phyloP scores from a whole-genome alignment of 306 rosid genomes.

The Ochetophila trinervis region DNA sequence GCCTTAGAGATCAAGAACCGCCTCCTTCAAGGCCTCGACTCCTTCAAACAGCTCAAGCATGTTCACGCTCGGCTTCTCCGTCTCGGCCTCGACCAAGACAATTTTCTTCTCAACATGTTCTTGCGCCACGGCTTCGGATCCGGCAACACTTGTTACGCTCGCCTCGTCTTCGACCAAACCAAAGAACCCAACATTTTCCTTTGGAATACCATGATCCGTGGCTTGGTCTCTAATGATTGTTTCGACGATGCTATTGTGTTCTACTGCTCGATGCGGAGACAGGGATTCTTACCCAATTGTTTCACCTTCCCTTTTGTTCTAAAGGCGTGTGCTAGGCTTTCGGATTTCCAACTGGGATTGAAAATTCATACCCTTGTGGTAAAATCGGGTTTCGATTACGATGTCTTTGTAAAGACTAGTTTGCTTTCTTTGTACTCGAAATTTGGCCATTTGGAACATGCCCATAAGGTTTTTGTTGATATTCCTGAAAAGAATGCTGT shows the following conservation, averaged over 20 bases:
- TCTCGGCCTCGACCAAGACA: conserved; percentile 47
- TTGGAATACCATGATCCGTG: conserved; percentile 65
- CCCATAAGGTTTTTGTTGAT: conserved; percentile 55
- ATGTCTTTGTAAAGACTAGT: conserved; percentile 59
- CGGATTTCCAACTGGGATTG: conserved; percentile 36
- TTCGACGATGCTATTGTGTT: conserved; percentile 38
- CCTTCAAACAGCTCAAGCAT: conserved; percentile 48
- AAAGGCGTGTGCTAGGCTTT: conserved; percentile 57
- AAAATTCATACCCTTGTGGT: conserved; percentile 48
- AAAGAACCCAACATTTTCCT: conserved; percentile 40
- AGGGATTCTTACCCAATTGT: conserved; percentile 34
- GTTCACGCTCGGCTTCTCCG: conserved; percentile 57
- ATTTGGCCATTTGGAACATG: conserved; percentile 37
- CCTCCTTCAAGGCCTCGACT: conserved; percentile 39
- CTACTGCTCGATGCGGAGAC: conserved; percentile 41
- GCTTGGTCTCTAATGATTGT: conserved; percentile 47
- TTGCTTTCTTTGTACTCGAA: conserved; percentile 46
- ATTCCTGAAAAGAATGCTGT: conserved; percentile 55
- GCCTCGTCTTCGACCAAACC: conserved; percentile 37
- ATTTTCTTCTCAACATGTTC: conserved; percentile 45
- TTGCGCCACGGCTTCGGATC: conserved; percentile 38
- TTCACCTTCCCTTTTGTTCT: conserved; percentile 62
- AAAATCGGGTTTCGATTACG: conserved; percentile 51
- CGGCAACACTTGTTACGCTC: conserved; percentile 31
- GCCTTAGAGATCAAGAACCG: conserved; percentile 41